These are phyloP conservation scores for Teunomyces barrocoloradensis DNA, from an alignment of 805 yeast genomes.

Conservation along the genomic window DNA sequence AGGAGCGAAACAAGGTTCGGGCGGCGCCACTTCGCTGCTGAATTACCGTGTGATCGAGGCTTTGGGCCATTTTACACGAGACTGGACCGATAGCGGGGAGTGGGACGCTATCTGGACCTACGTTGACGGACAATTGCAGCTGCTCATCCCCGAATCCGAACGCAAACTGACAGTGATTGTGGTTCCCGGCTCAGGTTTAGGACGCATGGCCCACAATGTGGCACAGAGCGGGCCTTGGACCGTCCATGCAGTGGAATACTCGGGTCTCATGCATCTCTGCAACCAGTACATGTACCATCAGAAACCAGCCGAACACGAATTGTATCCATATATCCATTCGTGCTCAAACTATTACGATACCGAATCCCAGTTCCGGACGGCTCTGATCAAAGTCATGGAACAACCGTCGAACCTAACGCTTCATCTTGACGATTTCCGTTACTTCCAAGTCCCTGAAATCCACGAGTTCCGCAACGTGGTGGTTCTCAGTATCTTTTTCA, in stretches of 20 bases:
- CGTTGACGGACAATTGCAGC: constrained; percentile 42
- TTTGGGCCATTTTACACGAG: constrained; percentile 73
- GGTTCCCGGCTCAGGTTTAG: constrained; percentile 88
- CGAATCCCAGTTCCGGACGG: constrained; percentile 50
- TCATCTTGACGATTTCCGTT: constrained; percentile 63
- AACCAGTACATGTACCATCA: constrained; percentile 55
- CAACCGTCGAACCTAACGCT: constrained; percentile 50
- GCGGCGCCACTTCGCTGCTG: constrained; percentile 13
- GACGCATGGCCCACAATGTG: constrained; percentile 69
- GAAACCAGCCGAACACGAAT: constrained; percentile 11
- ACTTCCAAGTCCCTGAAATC: constrained; percentile 36
- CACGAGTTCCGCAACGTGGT: constrained; percentile 45
- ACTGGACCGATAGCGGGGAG: constrained; percentile 66
- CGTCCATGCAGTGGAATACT: constrained; percentile 75
- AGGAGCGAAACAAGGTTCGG: background rate
- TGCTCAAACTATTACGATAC: constrained; percentile 61
- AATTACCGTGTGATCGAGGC: constrained; percentile 58
- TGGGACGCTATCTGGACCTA: constrained; percentile 54
- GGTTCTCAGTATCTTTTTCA: constrained; percentile 69
- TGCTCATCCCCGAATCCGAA: constrained; percentile 23
- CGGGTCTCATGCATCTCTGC: constrained; percentile 72
- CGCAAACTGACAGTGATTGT: constrained; percentile 49
- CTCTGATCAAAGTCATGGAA: constrained; percentile 24
- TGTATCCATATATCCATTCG: constrained; percentile 57
- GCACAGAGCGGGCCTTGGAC: constrained; percentile 24